These are phyloP conservation scores for Kokia cookei DNA, from an alignment of 441 rosid species.

Conservation along the genomic window DNA sequence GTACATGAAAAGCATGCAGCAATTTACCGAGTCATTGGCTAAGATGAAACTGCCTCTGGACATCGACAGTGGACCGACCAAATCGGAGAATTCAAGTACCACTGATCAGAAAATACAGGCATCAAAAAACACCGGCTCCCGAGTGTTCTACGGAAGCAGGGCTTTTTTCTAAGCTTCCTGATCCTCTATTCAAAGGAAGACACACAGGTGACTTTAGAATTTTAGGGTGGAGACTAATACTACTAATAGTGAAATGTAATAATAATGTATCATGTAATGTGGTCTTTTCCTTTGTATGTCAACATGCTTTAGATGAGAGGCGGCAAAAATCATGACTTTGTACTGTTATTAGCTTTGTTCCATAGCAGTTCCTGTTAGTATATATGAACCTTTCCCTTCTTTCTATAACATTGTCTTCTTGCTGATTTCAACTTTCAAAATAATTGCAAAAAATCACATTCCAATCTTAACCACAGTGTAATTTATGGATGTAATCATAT, in stretches of 20 bases:
- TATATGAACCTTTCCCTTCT: constrained; percentile 31
- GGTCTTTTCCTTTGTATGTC: constrained; percentile 49
- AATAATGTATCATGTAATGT: constrained; percentile 47
- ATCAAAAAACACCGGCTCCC: constrained; percentile 62
- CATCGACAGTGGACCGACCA: constrained; percentile 62
- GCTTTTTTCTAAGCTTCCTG: constrained; percentile 73
- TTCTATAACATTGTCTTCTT: constrained; percentile 14
- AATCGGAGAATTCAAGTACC: constrained; percentile 71
- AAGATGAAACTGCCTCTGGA: constrained; percentile 95
- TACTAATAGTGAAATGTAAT: constrained; percentile 51
- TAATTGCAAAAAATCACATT: constrained; percentile 24
- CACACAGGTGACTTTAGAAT: constrained; percentile 13
- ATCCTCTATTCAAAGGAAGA: constrained; percentile 13
- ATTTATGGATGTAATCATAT: constrained; percentile 24
- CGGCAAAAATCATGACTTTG: constrained; percentile 39
- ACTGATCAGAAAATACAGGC: constrained; percentile 57
- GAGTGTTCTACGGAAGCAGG: constrained; percentile 96
- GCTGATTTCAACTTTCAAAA: constrained; percentile 22
- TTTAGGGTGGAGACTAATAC: constrained; percentile 47
- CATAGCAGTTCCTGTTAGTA: constrained; percentile 30
- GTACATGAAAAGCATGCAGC: constrained; percentile 99
- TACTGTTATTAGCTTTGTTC: constrained; percentile 30
- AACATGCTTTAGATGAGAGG: constrained; percentile 43
- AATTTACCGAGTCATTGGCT: constrained; percentile 95
- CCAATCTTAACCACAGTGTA: constrained; percentile 22